Evolutionary conservation across 805 yeast species (phyloP), one percentile per base, ranked within the genome.

Genomic region (Saccharomycopsis selenospora): DNA sequence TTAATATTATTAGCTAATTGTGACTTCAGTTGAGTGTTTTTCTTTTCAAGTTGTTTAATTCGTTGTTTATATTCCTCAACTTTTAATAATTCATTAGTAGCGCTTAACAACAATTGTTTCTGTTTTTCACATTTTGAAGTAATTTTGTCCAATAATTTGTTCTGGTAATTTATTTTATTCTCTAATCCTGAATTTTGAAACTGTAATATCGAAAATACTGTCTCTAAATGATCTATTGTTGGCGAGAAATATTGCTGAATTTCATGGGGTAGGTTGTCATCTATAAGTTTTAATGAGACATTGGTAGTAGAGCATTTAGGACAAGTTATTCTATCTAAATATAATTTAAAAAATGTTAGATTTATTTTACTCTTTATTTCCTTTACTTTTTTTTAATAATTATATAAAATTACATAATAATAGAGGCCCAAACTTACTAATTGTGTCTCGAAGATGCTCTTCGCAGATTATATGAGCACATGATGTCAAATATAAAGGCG

Each of bases 401-500:
- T n/a, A n/a, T n/a, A n/a, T n/a, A n/a, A n/a, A n/a, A n/a, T n/a
- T n/a, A n/a, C n/a, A n/a, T n/a, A n/a, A n/a, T n/a, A n/a, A n/a
- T n/a, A n/a, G n/a, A n/a, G n/a, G n/a, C n/a, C n/a, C n/a, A n/a
- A n/a, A n/a, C n/a, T n/a, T n/a, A n/a, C n/a, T n/a, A n/a, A n/a
- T n/a, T n/a, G n/a, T n/a, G n/a, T n/a, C n/a, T n/a, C n/a, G n/a
- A n/a, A n/a, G n/a, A n/a, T n/a, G n/a, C n/a, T n/a, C n/a, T n/a
- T n/a, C n/a, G n/a, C 48, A 46, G 25, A 47, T n/a, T 8, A 47
- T 18, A 36, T 47, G 50, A 17, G 46, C 46, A 42, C 46, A 47
- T 3, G 43, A 30, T 4, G 46, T 47, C 36, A 47, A 23, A 22
- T 42, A 36, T 13, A 40, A 24, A 2, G 6, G 7, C 8, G 23